Evolutionary conservation across 1,139 yeast species (phyloP), one percentile per base, ranked within the genome.

Genomic region (Taphrina populina): DNA sequence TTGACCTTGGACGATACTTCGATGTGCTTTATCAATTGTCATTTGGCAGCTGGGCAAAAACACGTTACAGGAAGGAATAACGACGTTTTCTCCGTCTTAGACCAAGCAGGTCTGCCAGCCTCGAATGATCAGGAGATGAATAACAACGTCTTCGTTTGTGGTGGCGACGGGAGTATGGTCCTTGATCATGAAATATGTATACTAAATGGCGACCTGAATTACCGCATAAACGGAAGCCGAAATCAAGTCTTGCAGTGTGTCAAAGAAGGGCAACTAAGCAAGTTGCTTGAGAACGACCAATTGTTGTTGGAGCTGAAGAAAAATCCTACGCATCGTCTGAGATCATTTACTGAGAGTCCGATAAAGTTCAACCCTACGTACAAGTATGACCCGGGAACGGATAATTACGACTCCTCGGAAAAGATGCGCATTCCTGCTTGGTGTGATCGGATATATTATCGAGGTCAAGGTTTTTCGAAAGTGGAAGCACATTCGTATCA

Each of bases 341-440:
- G 82, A 13, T 82, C 82, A 13, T 94, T 83, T 67, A 79, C 80
- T 58, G 99, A 92, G 66, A 78, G 83, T 62, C 29, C 46, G 5
- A 80, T 92, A 56, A 76, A 74, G 52, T 92, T 92, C 65, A 76
- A 81, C 4, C 98, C 98, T 4, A 92, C 98, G 1, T 92, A 92
- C 71, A 92, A 92, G 69, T 92, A 82, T 69, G 96, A 92, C 67
- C 82, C 84, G 59, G 95, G 95, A 1, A 80, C 88, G 1, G 77
- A 78, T 61, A 69, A 65, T 11, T 92, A 92, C 63, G 96, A 88
- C 66, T 76, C 90, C 2, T 84, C 95, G 43, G 97, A 90, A 66
- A 92, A 92, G 69, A 92, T 84, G 64, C 78, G 98, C 63, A 81
- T 88, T 0, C 98, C 98, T 0, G 92, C 97, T 0, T 92, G 98